These are phyloP conservation scores for Pyrenopolyporus hunteri DNA, from an alignment of 495 filamentous ascomycete species.

Conservation along the genomic window DNA sequence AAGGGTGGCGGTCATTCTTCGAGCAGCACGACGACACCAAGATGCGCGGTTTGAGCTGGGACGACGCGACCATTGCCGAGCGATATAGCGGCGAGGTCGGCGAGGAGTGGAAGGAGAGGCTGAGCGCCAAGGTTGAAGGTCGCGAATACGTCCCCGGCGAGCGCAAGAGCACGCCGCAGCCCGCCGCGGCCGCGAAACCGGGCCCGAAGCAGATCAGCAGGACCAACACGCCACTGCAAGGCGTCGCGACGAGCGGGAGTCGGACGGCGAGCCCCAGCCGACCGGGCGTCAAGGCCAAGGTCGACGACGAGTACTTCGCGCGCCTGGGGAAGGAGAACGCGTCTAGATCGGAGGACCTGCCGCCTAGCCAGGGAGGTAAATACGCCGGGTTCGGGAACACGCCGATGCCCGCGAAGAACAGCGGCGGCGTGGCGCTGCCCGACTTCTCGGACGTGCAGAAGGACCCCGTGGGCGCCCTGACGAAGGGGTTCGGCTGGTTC, in stretches of 20 bases:
- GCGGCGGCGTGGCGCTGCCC: conserved; percentile 54
- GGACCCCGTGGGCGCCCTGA: conserved; percentile 86
- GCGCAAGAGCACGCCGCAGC: conserved; percentile 48
- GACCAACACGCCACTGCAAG: conserved; percentile 54
- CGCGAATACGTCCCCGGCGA: conserved; percentile 76
- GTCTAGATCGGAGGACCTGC: conserved; percentile 69
- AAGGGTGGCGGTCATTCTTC: conserved; percentile 83
- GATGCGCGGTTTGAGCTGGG: conserved; percentile 66
- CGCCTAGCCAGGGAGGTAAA: conserved; percentile 90
- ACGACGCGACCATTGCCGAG: conserved; percentile 79
- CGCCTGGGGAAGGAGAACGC: conserved; percentile 82
- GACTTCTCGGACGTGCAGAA: conserved; percentile 84
- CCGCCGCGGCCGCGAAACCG: conserved; percentile 45
- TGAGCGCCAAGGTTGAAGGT: conserved; percentile 84
- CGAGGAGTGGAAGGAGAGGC: conserved; percentile 94
- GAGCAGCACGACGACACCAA: conserved; percentile 70
- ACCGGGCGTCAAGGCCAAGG: conserved; percentile 53
- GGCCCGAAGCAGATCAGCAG: conserved; percentile 42
- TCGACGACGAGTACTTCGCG: conserved; percentile 89
- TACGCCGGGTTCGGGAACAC: conserved; percentile 88
- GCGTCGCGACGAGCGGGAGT: conserved; percentile 74
- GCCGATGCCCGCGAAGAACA: conserved; percentile 53
- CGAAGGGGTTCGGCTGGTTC: conserved; percentile 95
- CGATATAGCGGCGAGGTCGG: conserved; percentile 84
- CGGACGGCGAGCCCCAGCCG: conserved; percentile 67